phyloP scores from a whole-genome alignment of 306 rosid genomes.

The Trifolium fragiferum region DNA sequence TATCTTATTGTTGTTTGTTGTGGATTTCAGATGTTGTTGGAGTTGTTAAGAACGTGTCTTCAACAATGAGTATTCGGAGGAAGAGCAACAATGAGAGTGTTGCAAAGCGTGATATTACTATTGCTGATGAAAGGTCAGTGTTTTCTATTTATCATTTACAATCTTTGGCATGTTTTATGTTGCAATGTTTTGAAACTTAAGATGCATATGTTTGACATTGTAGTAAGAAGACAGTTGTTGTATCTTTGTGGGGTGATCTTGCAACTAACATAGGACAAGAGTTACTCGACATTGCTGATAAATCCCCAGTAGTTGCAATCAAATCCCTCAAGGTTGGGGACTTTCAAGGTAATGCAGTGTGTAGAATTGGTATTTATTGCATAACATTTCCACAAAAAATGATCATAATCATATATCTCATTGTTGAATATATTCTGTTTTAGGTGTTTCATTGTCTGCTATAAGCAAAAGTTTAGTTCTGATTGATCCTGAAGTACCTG shows the following conservation, averaged over 20 bases:
- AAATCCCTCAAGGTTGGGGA: constrained; percentile 90
- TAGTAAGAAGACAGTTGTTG: constrained; percentile 88
- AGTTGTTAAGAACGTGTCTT: constrained; percentile 81
- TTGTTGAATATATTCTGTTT: constrained; percentile 24
- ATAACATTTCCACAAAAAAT: not conserved
- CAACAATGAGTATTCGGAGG: constrained; percentile 87
- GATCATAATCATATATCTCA: not conserved
- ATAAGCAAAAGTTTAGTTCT: constrained; percentile 60
- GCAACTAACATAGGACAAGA: constrained; percentile 84
- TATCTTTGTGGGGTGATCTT: constrained; percentile 92
- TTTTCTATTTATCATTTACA: not conserved
- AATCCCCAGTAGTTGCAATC: constrained; percentile 77
- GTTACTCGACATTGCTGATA: constrained; percentile 68
- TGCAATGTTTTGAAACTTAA: not conserved
- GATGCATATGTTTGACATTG: constrained; percentile 22
- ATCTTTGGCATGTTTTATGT: not conserved
- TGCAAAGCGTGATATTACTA: constrained; percentile 91
- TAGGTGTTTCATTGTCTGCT: constrained; percentile 90
- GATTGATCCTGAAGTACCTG: constrained; percentile 77
- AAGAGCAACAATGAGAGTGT: constrained; percentile 77
- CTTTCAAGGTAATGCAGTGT: constrained; percentile 68
- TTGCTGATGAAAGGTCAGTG: constrained; percentile 88
- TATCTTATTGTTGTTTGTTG: not conserved
- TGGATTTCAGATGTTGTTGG: constrained; percentile 76
- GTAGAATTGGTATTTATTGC: not conserved